phyloP scores from a whole-genome alignment of 345 rosid species.

The Firmiana major region DNA sequence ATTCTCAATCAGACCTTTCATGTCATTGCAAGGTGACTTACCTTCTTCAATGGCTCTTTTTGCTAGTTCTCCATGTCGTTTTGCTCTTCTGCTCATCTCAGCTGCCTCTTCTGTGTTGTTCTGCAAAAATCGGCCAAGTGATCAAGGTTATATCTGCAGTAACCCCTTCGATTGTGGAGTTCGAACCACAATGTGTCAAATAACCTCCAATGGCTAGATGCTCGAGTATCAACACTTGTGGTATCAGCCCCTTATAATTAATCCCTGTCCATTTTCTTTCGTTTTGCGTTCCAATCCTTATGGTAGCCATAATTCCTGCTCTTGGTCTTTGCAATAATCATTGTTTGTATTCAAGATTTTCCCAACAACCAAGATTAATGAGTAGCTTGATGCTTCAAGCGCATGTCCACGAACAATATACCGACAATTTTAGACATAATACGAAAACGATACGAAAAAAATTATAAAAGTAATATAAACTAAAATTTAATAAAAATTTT shows the following conservation, averaged over 20 bases:
- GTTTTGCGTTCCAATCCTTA: conserved; percentile 21
- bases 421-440: too few relatives aligned
- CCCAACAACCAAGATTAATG: conserved; percentile 44
- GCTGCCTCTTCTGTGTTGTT: conserved; percentile 14
- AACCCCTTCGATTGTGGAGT: conserved; percentile 36
- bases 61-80: conserved; percentile 23
- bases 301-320: conserved; percentile 13
- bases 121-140: conserved; percentile 41
- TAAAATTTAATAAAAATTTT: too few relatives aligned
- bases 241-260: conserved; percentile 33
- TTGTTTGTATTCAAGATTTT: conserved; percentile 11
- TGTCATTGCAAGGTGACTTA: conserved; percentile 37
- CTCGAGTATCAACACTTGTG: conserved; percentile 28
- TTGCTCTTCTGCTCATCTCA: conserved; percentile 28
- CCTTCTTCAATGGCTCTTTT: conserved; percentile 36
- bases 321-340: neutral
- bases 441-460: too few relatives aligned
- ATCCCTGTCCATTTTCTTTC: conserved; percentile 17
- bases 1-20: conserved; percentile 32
- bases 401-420: conserved; percentile 21
- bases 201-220: conserved; percentile 35
- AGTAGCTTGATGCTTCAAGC: conserved; percentile 32
- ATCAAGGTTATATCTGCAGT: conserved; percentile 24
- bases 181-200: conserved; percentile 45
- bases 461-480: too few relatives aligned